Conservation (phyloP, 176 grass and related monocot genomes). For the Eleusine indica region DNA sequence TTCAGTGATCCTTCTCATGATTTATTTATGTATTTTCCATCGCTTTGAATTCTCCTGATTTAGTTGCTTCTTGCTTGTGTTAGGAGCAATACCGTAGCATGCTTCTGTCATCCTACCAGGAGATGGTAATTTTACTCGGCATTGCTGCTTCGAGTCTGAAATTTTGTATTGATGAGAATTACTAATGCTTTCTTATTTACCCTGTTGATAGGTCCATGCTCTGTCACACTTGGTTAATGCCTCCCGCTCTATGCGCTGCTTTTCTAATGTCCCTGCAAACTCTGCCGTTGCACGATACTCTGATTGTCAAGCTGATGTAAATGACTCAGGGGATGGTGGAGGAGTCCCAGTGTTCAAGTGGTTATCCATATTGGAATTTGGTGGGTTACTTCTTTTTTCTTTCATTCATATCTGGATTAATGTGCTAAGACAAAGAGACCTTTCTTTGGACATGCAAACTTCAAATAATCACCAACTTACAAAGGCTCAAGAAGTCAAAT, state of each 20-base stretch:
- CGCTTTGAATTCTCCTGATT: conserved; percentile 27
- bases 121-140: conserved; percentile 59
- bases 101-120: conserved; percentile 71
- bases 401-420: conserved; percentile 15
- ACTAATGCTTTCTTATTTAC: conserved; percentile 24
- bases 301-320: conserved; percentile 56
- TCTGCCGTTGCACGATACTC: conserved; percentile 55
- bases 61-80: conserved; percentile 32
- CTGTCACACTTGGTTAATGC: conserved; percentile 65
- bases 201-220: conserved; percentile 55
- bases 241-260: conserved; percentile 69
- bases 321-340: conserved; percentile 83
- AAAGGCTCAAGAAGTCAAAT: conserved; percentile 10
- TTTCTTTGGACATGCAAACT: not conserved
- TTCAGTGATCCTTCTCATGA: conserved; percentile 18
- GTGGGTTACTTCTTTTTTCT: conserved; percentile 31
- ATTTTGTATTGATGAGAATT: not conserved
- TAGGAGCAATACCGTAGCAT: conserved; percentile 52
- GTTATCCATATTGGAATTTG: conserved; percentile 69
- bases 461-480: not conserved
- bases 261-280: conserved; percentile 55
- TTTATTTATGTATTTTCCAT: not conserved
- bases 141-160: not conserved
- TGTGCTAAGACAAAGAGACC: not conserved
- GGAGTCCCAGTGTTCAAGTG: conserved; percentile 66